These are phyloP conservation scores for Olyra latifolia DNA, from an alignment of 176 grass and related monocot genomes.

Conservation along the genomic window DNA sequence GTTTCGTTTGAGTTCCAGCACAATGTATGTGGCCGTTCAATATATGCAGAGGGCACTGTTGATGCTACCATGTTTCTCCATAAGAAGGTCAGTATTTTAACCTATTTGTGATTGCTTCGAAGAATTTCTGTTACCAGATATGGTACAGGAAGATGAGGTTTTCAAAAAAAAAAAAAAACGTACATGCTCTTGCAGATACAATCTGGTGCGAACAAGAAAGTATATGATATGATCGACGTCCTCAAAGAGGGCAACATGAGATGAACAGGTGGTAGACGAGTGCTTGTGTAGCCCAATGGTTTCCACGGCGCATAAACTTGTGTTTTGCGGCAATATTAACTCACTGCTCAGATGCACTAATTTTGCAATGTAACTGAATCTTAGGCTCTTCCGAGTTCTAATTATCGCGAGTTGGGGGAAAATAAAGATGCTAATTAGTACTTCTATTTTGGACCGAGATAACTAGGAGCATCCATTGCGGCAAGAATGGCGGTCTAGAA, in stretches of 20 bases:
- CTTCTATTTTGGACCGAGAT: neutral
- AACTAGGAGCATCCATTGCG: neutral
- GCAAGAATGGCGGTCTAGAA: too few relatives aligned
- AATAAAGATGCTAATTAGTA: neutral
- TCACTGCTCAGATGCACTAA: neutral
- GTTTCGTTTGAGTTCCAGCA: slow-evolving; percentile 98
- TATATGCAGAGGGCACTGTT: slow-evolving; percentile 90
- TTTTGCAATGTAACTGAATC: neutral
- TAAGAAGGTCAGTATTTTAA: slow-evolving; percentile 56
- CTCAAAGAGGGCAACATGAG: slow-evolving; percentile 79
- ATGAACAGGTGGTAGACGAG: slow-evolving; percentile 22
- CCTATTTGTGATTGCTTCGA: neutral
- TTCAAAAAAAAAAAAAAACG: too few relatives aligned
- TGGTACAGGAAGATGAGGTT: neutral
- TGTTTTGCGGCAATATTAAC: neutral
- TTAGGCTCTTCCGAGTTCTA: neutral
- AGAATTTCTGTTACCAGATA: neutral
- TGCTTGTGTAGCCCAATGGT: neutral
- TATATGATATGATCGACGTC: slow-evolving; percentile 95
- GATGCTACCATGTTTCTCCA: slow-evolving; percentile 88
- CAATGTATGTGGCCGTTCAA: slow-evolving; percentile 85
- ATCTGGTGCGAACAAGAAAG: slow-evolving; percentile 63
- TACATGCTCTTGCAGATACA: slow-evolving; percentile 49
- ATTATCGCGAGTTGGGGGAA: neutral
- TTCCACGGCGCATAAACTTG: neutral